Evolutionary conservation across 1,139 yeast species (phyloP).

Genomic region (Yamadazyma sp.): DNA sequence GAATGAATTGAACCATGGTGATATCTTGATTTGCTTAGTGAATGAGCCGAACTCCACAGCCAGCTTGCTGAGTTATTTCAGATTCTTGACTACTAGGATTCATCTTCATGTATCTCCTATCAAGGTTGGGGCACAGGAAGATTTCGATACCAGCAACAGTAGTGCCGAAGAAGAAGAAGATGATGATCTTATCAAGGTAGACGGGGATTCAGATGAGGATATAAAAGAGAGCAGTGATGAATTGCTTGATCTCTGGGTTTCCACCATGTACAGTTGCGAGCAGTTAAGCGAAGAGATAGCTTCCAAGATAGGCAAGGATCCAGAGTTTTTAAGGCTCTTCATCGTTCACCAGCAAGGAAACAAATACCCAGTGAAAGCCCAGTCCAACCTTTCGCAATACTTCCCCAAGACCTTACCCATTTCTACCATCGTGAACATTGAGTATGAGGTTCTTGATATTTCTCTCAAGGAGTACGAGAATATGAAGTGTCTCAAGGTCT

Average conservation of each 20-base stretch:
- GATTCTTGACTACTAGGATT: slow-evolving; percentile 64
- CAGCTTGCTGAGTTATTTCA: slow-evolving; percentile 53
- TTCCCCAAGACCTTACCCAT: slow-evolving; percentile 51
- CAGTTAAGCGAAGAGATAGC: slow-evolving; percentile 65
- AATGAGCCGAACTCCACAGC: slow-evolving; percentile 41
- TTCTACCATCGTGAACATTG: slow-evolving; percentile 50
- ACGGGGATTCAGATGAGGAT: slow-evolving; percentile 19
- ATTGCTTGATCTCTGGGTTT: slow-evolving; percentile 67
- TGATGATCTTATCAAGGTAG: slow-evolving; percentile 26
- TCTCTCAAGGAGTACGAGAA: slow-evolving; percentile 77
- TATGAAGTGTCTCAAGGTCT: slow-evolving; percentile 61
- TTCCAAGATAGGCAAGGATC: slow-evolving; percentile 49
- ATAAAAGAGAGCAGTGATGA: slow-evolving; percentile 16
- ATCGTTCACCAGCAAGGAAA: slow-evolving; percentile 57
- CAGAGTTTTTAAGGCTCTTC: slow-evolving; percentile 65
- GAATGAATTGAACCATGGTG: slow-evolving; percentile 76
- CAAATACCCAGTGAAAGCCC: slow-evolving; percentile 48
- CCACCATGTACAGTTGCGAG: slow-evolving; percentile 57
- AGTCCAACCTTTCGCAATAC: slow-evolving; percentile 41
- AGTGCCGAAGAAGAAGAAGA: slow-evolving; percentile 5
- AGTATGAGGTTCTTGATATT: slow-evolving; percentile 75
- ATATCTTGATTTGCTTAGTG: slow-evolving; percentile 51
- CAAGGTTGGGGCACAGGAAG: slow-evolving; percentile 12
- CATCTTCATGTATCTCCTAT: slow-evolving; percentile 58
- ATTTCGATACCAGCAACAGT: neutral